Conservation (phyloP, 148 eudicot genomes). For the Nepenthes mirabilis region DNA sequence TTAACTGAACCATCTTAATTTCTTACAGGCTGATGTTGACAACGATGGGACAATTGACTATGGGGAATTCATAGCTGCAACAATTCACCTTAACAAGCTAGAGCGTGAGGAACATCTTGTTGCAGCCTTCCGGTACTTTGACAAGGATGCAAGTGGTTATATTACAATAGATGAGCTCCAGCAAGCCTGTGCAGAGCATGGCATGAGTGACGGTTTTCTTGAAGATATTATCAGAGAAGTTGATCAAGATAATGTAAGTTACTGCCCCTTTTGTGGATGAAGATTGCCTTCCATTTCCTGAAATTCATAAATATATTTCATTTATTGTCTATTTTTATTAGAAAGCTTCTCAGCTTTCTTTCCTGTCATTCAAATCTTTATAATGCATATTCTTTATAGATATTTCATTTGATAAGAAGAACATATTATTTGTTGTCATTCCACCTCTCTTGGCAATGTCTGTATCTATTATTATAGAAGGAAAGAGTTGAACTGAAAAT, state of each 20-base stretch:
- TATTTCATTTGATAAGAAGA: no score
- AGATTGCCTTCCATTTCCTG: neutral
- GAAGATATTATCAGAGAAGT: conserved; percentile 87
- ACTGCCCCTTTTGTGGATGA: neutral
- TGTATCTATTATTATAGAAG: no score
- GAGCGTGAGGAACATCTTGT: conserved; percentile 92
- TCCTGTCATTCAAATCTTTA: no score
- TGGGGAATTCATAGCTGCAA: conserved; percentile 94
- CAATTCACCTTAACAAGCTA: conserved; percentile 84
- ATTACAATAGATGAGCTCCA: conserved; percentile 93
- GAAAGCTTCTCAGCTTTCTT: no score
- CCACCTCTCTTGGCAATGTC: no score
- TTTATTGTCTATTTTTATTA: no score
- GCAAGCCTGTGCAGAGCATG: conserved; percentile 81
- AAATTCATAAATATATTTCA: neutral
- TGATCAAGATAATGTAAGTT: conserved; percentile 80
- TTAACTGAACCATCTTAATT: neutral
- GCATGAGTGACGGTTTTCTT: conserved; percentile 56
- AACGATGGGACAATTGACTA: conserved; percentile 89
- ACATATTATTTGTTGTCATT: no score
- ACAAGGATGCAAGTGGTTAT: conserved; percentile 95
- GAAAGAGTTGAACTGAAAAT: no score
- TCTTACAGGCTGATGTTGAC: conserved; percentile 88
- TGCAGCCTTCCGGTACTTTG: conserved; percentile 89
- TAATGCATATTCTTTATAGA: no score